Conservation (phyloP, 257 asterid species). For the Lithospermum erythrorhizon region DNA sequence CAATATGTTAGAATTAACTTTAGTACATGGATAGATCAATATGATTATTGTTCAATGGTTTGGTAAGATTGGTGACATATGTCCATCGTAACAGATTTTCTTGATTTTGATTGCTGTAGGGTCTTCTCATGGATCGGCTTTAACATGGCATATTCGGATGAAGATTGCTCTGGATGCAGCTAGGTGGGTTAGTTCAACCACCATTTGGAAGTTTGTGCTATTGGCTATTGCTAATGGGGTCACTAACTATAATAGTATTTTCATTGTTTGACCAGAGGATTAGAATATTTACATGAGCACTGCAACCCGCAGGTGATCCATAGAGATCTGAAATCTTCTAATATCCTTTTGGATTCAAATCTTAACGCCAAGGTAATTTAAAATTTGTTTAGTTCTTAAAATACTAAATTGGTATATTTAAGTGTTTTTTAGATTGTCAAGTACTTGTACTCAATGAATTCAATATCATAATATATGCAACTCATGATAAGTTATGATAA, state of each 20-base stretch:
- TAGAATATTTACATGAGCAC: slow-evolving; percentile 60
- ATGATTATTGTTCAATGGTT: neutral
- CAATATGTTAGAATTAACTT: neutral
- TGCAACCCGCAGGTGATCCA: slow-evolving; percentile 69
- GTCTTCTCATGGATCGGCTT: slow-evolving; percentile 47
- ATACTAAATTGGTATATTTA: too few relatives aligned
- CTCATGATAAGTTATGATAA: too few relatives aligned
- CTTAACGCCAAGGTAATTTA: slow-evolving; percentile 61
- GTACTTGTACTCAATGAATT: too few relatives aligned
- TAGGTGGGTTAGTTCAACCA: slow-evolving; percentile 34
- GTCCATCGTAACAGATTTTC: slow-evolving; percentile 5
- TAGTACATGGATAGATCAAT: neutral
- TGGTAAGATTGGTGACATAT: neutral
- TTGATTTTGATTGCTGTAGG: slow-evolving; percentile 25
- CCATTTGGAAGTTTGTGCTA: slow-evolving; percentile 10
- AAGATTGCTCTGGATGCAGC: slow-evolving; percentile 68
- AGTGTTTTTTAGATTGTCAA: too few relatives aligned
- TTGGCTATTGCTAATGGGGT: slow-evolving; percentile 8
- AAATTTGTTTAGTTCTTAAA: too few relatives aligned
- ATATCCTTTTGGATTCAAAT: slow-evolving; percentile 65
- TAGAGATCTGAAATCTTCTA: slow-evolving; percentile 77
- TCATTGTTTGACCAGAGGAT: slow-evolving; percentile 43
- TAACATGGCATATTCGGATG: slow-evolving; percentile 55
- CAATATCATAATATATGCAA: too few relatives aligned
- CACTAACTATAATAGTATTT: slow-evolving; percentile 5